These are phyloP conservation scores for Dentipellis fragilis DNA, from an alignment of 768 basidiomycete genomes.

Conservation along the genomic window DNA sequence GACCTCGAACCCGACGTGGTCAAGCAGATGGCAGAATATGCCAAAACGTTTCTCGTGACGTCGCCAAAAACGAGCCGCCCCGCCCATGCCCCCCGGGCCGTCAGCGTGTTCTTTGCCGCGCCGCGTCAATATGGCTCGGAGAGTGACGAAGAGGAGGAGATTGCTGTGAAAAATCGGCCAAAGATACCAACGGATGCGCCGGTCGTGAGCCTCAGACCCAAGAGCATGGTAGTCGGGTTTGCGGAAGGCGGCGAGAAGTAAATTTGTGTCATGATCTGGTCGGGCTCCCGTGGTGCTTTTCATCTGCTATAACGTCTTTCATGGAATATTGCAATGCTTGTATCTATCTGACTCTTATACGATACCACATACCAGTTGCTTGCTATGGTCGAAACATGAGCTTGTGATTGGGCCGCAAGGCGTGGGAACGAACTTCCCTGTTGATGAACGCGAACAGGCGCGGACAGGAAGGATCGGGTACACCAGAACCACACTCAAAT, in stretches of 20 bases:
- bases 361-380: not conserved
- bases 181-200: constrained; percentile 1
- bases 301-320: not conserved
- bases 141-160: constrained; percentile 14
- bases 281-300: too few relatives aligned
- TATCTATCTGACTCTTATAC: not conserved
- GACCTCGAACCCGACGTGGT: constrained; percentile 60
- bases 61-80: constrained; percentile 23
- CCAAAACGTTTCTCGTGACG: constrained; percentile 29
- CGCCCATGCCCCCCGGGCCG: constrained; percentile 4
- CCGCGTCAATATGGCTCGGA: constrained; percentile 8
- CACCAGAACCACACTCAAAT: too few relatives aligned
- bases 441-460: too few relatives aligned
- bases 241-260: not conserved
- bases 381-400: not conserved
- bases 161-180: not conserved
- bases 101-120: constrained; percentile 14
- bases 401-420: not conserved
- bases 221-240: constrained; percentile 13
- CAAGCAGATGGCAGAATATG: constrained; percentile 41
- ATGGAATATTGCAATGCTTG: not conserved
- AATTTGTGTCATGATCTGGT: too few relatives aligned
- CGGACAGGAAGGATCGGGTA: too few relatives aligned
- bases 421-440: not conserved
- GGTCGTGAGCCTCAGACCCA: constrained; percentile 10